These are phyloP conservation scores for Phytophthora hibernalis DNA, from an alignment of 352 stramenopile genomes.

Conservation along the genomic window DNA sequence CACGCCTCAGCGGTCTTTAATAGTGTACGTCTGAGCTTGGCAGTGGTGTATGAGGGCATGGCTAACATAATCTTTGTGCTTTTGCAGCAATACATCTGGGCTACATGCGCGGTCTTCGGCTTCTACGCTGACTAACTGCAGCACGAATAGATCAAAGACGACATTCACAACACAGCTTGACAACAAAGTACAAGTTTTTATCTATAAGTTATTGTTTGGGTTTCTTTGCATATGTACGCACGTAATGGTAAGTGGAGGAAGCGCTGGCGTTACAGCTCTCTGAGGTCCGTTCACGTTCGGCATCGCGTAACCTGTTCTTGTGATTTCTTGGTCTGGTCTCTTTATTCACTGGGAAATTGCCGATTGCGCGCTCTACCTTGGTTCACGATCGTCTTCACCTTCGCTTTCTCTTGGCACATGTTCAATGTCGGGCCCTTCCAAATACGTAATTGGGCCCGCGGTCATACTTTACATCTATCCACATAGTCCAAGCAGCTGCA, in stretches of 20 bases:
- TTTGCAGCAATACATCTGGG: constrained; percentile 87
- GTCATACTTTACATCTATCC: constrained; percentile 60
- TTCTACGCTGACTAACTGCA: constrained; percentile 89
- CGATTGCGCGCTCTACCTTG: constrained; percentile 6
- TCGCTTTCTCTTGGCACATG: constrained; percentile 27
- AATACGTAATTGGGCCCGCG: constrained; percentile 25
- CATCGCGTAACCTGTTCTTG: neutral
- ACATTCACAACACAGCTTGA: constrained; percentile 6
- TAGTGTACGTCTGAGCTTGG: constrained; percentile 60
- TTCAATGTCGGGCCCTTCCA: constrained; percentile 34
- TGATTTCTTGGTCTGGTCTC: constrained; percentile 3
- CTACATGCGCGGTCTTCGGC: constrained; percentile 90
- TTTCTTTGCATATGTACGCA: constrained; percentile 37
- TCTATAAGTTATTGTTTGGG: constrained; percentile 67
- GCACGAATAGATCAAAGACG: neutral
- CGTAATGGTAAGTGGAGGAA: constrained; percentile 22
- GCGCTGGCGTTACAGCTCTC: constrained; percentile 21
- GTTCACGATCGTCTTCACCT: constrained; percentile 25
- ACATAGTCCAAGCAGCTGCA: constrained; percentile 35
- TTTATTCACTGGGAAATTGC: neutral
- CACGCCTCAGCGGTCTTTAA: constrained; percentile 90
- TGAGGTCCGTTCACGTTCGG: constrained; percentile 1
- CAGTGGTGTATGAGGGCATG: neutral
- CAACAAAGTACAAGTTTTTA: constrained; percentile 44
- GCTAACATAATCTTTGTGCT: neutral